phyloP scores from a whole-genome alignment of 1,284 basidiomycete species.

The Boletus mariae region DNA sequence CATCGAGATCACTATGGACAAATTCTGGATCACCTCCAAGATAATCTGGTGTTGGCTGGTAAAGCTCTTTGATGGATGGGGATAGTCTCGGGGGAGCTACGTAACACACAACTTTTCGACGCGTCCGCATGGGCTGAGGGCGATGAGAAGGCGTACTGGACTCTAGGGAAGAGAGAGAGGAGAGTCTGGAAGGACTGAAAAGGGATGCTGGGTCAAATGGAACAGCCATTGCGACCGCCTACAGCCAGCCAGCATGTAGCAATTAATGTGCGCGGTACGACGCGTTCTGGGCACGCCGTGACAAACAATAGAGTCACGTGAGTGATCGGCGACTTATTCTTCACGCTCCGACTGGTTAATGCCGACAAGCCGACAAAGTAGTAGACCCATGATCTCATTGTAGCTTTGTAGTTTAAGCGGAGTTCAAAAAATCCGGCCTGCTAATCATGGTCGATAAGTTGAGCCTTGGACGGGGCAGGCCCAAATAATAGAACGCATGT shows the following conservation, averaged over 20 bases:
- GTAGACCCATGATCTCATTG: too few relatives aligned
- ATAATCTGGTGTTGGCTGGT: conserved; percentile 36
- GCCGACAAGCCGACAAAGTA: background rate
- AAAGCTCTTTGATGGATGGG: conserved; percentile 38
- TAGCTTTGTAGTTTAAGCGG: background rate
- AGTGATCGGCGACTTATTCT: background rate
- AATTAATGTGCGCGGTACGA: background rate
- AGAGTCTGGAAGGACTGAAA: conserved; percentile 14
- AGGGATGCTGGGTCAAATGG: conserved; percentile 16
- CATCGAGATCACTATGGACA: conserved; percentile 36
- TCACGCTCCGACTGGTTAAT: background rate
- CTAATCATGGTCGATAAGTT: conserved; percentile 40
- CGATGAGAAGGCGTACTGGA: conserved; percentile 3
- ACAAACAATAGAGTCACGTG: conserved; percentile 11
- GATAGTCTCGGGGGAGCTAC: conserved; percentile 34
- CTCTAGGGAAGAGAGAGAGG: conserved; percentile 17
- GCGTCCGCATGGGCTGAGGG: conserved; percentile 14
- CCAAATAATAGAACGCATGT: conserved; percentile 57
- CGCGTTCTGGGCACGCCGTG: conserved; percentile 5
- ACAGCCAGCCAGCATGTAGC: background rate
- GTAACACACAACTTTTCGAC: conserved; percentile 17
- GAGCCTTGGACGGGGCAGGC: conserved; percentile 48
- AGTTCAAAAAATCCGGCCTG: background rate
- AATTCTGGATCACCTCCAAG: conserved; percentile 35
- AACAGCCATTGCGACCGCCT: conserved; percentile 16